Evolutionary conservation across 2,329 filamentous ascomycete genomes (phyloP).

Genomic region (Thielaviopsis punctulata): DNA sequence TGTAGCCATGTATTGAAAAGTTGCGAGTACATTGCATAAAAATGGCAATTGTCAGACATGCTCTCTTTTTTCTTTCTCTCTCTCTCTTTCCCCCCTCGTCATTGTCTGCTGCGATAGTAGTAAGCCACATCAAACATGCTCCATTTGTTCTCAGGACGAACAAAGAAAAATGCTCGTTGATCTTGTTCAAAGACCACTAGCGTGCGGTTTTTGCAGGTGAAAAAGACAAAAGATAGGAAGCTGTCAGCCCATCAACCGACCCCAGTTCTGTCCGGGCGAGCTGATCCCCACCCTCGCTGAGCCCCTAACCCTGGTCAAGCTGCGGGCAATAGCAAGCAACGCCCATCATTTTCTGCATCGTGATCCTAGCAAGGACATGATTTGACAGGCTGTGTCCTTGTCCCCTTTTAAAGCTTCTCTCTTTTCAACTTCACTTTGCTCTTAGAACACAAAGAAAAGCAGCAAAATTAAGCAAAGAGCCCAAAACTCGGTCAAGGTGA

Average conservation of each 20-base stretch:
- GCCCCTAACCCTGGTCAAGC: not conserved
- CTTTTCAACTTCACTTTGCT: no score
- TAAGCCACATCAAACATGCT: no score
- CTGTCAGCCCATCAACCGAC: not conserved
- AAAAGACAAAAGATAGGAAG: not conserved
- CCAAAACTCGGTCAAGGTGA: not conserved
- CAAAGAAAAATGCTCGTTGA: no score
- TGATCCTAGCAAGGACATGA: not conserved
- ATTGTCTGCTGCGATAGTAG: no score
- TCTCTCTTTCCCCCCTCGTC: not conserved
- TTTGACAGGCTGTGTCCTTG: not conserved
- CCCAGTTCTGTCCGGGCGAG: conserved; percentile 1
- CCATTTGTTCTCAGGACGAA: no score
- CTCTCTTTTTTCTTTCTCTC: not conserved
- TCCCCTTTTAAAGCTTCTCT: not conserved
- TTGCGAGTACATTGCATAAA: no score
- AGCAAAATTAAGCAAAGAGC: not conserved
- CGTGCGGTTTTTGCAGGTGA: not conserved
- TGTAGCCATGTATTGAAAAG: no score
- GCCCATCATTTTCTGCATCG: not conserved
- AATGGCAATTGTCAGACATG: not conserved
- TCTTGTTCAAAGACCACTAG: no score
- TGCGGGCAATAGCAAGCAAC: not conserved
- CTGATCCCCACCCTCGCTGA: not conserved
- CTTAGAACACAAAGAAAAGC: no score